Evolutionary conservation across 1,139 yeast species (phyloP).

Genomic region (Geotrichum klebahnii): DNA sequence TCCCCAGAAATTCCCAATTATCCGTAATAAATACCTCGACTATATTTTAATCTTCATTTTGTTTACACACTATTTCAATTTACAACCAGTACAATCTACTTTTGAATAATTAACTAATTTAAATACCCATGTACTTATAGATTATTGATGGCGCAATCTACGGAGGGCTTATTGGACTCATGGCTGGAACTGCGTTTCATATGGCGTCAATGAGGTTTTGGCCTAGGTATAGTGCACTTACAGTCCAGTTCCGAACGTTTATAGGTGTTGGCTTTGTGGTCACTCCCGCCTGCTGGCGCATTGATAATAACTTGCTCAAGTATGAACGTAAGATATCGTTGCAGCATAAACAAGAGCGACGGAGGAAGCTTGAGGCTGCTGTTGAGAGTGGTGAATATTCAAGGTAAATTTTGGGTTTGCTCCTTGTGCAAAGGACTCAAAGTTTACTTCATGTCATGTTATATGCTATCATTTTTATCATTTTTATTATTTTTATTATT

Average conservation of each 20-base stretch:
- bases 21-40: too few relatives aligned
- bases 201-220: constrained; percentile 25
- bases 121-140: constrained; percentile 20
- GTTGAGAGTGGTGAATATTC: constrained; percentile 31
- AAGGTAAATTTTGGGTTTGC: too few relatives aligned
- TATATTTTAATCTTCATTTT: too few relatives aligned
- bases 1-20: too few relatives aligned
- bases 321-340: constrained; percentile 31
- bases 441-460: too few relatives aligned
- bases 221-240: constrained; percentile 31
- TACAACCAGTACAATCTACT: not conserved
- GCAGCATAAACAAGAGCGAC: constrained; percentile 25
- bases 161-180: constrained; percentile 32
- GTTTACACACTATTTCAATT: constrained; percentile 2
- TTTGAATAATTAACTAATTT: not conserved
- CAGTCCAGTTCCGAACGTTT: constrained; percentile 33
- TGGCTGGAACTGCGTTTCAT: constrained; percentile 29
- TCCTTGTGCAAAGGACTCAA: too few relatives aligned
- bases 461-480: too few relatives aligned
- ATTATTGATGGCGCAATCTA: constrained; percentile 30
- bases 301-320: constrained; percentile 29
- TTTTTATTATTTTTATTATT: too few relatives aligned
- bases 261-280: constrained; percentile 32
- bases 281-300: constrained; percentile 32
- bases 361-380: constrained; percentile 29